phyloP scores from a whole-genome alignment of 257 asterid genomes.

The Rehmannia glutinosa region DNA sequence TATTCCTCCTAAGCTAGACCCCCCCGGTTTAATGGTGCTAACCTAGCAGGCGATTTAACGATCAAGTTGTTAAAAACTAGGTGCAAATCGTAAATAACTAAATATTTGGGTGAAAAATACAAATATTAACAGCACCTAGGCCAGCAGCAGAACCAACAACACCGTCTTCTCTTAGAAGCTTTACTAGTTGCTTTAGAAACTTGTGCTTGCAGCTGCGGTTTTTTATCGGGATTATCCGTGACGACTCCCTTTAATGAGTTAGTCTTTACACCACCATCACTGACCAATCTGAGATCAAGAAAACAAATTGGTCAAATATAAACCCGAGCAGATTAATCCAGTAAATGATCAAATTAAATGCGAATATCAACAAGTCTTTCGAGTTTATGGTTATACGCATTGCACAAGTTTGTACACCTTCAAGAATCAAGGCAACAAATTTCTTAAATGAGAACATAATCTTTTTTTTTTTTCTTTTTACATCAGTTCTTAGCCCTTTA shows the following conservation, averaged over 20 bases:
- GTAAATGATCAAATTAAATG: background rate
- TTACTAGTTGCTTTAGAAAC: constrained; percentile 5
- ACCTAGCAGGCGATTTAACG: background rate
- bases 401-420: no score
- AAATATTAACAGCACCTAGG: constrained; percentile 32
- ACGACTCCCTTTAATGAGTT: constrained; percentile 22
- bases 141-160: constrained; percentile 36
- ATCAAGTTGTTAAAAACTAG: background rate
- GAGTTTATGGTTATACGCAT: no score
- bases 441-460: no score
- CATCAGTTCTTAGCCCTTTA: no score
- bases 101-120: background rate
- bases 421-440: no score
- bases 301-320: background rate
- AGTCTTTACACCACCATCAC: constrained; percentile 27
- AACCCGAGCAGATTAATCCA: background rate
- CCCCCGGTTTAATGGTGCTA: background rate
- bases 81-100: background rate
- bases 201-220: constrained; percentile 19
- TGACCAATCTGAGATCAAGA: constrained; percentile 37
- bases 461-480: no score
- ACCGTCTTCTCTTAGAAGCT: constrained; percentile 21
- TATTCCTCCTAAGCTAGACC: constrained; percentile 18
- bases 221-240: constrained; percentile 30
- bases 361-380: background rate